Conservation (phyloP, 495 filamentous ascomycete genomes). For the Penicillium canescens region DNA sequence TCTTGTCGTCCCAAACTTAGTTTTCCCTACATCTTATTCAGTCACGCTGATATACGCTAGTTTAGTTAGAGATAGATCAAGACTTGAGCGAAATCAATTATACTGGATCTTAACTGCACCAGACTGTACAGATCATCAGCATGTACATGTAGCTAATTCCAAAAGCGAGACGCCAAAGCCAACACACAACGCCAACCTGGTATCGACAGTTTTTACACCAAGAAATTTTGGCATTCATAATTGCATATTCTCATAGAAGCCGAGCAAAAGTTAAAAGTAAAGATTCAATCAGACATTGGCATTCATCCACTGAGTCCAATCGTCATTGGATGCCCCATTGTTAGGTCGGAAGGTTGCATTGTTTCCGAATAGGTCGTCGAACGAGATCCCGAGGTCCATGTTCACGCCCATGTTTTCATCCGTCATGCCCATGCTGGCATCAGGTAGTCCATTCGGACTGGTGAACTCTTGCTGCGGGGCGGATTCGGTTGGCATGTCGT, state of each 20-base stretch:
- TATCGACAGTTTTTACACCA: conserved; percentile 21
- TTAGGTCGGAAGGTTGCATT: conserved; percentile 22
- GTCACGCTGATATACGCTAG: no score
- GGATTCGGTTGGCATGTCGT: conserved; percentile 18
- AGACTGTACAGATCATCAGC: no score
- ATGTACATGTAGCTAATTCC: background rate
- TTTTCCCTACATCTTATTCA: no score
- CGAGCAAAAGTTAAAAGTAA: background rate
- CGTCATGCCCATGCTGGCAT: conserved; percentile 33
- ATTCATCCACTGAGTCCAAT: conserved; percentile 50
- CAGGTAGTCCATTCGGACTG: conserved; percentile 17
- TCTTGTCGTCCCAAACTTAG: no score
- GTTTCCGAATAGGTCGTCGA: conserved; percentile 48
- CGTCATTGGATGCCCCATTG: conserved; percentile 30
- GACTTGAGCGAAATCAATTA: no score
- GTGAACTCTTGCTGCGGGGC: conserved; percentile 22
- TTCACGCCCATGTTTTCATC: conserved; percentile 34
- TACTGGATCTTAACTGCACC: no score
- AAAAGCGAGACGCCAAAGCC: background rate
- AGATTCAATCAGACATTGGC: conserved; percentile 3
- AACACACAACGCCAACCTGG: conserved; percentile 20
- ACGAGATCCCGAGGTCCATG: conserved; percentile 38
- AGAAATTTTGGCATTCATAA: conserved; percentile 17
- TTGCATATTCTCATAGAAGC: conserved; percentile 24
- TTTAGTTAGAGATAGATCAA: no score